phyloP scores from a whole-genome alignment of 2,329 filamentous ascomycete species.

The Botrytis hyacinthi region DNA sequence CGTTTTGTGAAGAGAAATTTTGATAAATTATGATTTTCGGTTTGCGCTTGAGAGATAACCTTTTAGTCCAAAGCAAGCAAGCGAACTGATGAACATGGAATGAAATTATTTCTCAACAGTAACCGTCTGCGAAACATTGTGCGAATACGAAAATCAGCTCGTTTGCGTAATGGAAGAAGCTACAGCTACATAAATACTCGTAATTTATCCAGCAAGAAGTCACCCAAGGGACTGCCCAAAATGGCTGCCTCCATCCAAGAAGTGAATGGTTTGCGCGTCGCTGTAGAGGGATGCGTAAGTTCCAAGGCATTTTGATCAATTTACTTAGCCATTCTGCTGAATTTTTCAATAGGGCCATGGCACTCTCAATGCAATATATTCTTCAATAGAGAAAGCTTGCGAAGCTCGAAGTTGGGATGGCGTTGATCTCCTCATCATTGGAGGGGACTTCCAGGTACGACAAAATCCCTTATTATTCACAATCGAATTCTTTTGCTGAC shows the following conservation, averaged over 20 bases:
- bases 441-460: slow-evolving; percentile 85
- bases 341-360: slow-evolving; percentile 70
- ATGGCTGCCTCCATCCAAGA: slow-evolving; percentile 34
- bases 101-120: neutral
- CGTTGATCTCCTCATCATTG: slow-evolving; percentile 89
- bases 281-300: slow-evolving; percentile 82
- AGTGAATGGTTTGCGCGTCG: slow-evolving; percentile 63
- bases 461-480: neutral
- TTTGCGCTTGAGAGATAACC: slow-evolving; percentile 8
- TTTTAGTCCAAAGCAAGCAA: neutral
- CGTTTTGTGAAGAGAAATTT: slow-evolving; percentile 15
- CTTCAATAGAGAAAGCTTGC: slow-evolving; percentile 68
- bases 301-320: neutral
- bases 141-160: neutral
- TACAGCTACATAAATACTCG: neutral
- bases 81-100: neutral
- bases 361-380: slow-evolving; percentile 86
- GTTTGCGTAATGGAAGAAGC: neutral
- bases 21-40: neutral
- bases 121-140: neutral
- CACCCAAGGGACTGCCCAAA: neutral
- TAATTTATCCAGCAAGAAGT: neutral
- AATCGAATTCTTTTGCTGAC: slow-evolving; percentile 18
- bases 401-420: slow-evolving; percentile 71
- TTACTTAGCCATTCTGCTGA: neutral